Conservation (phyloP, 2,329 filamentous ascomycete species). For the Akanthomyces dipterigenus region DNA sequence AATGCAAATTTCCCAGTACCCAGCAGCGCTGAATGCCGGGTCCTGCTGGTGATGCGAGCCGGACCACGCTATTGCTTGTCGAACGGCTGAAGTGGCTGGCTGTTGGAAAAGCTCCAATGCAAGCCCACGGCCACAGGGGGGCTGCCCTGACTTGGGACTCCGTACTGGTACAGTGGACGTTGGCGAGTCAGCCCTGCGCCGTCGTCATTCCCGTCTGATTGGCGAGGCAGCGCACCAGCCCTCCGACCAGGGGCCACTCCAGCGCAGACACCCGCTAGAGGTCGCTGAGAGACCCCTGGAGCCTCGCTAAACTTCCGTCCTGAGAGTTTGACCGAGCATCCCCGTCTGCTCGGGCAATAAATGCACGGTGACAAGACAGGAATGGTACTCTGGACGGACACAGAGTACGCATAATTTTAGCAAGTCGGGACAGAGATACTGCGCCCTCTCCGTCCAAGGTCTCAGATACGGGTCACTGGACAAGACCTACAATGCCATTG, state of each 20-base stretch:
- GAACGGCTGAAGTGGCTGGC: too few species aligned
- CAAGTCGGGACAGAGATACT: too few species aligned
- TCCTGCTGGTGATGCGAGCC: too few species aligned
- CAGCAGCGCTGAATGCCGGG: neutral
- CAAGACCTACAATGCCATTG: too few species aligned
- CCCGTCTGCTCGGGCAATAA: neutral
- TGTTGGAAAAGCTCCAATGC: too few species aligned
- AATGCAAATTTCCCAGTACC: neutral
- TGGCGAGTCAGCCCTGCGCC: neutral
- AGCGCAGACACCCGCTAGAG: neutral
- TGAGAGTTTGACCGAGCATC: neutral
- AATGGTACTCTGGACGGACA: too few species aligned
- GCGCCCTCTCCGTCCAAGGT: neutral
- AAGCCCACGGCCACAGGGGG: too few species aligned
- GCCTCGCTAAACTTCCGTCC: neutral
- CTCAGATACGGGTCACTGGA: neutral
- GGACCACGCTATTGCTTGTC: too few species aligned
- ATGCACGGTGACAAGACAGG: neutral
- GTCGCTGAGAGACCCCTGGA: too few species aligned
- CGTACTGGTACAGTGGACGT: neutral
- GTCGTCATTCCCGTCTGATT: neutral
- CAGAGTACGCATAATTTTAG: too few species aligned
- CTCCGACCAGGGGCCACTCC: neutral
- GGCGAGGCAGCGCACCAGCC: neutral
- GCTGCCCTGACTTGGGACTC: neutral